phyloP scores from a whole-genome alignment of 257 asterid species.

The Galeopsis tetrahit region DNA sequence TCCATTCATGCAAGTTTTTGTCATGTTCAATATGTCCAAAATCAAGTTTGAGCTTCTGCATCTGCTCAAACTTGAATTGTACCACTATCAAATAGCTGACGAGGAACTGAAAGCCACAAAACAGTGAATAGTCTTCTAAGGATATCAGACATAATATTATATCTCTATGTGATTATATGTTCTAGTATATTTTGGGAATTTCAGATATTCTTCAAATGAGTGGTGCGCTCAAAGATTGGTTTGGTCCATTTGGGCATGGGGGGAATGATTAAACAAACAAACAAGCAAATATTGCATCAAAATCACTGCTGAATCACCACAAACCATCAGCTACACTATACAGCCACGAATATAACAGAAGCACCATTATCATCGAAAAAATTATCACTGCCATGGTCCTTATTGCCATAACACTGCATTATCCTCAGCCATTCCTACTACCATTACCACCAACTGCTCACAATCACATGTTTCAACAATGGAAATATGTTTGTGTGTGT shows the following conservation, averaged over 20 bases:
- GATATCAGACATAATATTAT: not conserved
- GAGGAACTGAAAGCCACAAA: not conserved
- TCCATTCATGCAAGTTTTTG: too few species aligned
- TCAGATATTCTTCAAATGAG: not conserved
- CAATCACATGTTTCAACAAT: not conserved
- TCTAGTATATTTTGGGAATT: not conserved
- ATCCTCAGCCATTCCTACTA: not conserved
- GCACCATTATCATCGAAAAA: not conserved
- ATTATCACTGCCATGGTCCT: not conserved
- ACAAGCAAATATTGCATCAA: not conserved
- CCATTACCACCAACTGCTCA: not conserved
- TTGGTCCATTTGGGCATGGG: not conserved
- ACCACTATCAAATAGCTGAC: not conserved
- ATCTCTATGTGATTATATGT: not conserved
- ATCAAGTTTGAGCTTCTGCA: not conserved
- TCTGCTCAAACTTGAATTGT: not conserved
- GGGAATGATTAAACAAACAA: too few species aligned
- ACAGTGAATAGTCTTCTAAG: not conserved
- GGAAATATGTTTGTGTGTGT: not conserved
- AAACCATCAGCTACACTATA: slow-evolving; percentile 10
- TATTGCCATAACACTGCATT: not conserved
- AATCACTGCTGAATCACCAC: not conserved
- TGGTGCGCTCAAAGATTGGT: not conserved
- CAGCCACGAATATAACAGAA: too few species aligned
- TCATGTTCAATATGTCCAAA: not conserved